Conservation (phyloP, 208 protist species). For the Entamoeba dispar region DNA sequence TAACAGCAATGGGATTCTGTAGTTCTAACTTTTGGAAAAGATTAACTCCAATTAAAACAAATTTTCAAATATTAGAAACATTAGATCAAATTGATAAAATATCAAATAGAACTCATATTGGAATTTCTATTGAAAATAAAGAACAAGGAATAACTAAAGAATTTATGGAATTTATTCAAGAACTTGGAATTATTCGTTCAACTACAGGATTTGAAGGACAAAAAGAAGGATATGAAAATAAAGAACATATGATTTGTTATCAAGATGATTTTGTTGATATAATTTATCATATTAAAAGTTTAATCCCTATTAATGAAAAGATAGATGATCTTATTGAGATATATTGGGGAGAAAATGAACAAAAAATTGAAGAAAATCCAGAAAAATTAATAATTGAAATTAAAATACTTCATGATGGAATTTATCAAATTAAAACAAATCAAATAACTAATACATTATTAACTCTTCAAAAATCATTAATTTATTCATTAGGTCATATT, state of each 20-base stretch:
- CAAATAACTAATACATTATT: not conserved
- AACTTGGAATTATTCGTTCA: not conserved
- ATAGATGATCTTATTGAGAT: not conserved
- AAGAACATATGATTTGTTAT: not conserved
- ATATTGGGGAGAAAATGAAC: not conserved
- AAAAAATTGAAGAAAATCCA: not conserved
- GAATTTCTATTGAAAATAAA: not conserved
- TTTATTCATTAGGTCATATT: not conserved
- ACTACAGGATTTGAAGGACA: not conserved
- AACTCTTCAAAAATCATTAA: not conserved
- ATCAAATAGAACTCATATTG: not conserved
- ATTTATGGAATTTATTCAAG: not conserved
- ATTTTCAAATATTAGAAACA: not conserved
- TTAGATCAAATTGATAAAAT: not conserved
- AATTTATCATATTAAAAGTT: not conserved
- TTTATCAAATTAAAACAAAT: not conserved
- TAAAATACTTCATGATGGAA: not conserved
- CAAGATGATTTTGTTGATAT: not conserved
- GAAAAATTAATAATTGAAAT: not conserved
- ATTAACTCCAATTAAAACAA: not conserved
- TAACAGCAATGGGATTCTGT: not conserved
- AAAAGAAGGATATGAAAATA: not conserved
- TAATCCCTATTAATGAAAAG: not conserved
- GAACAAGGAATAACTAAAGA: not conserved
- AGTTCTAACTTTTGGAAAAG: not conserved